Conservation (phyloP, 345 rosid species). For the Populus tremula region DNA sequence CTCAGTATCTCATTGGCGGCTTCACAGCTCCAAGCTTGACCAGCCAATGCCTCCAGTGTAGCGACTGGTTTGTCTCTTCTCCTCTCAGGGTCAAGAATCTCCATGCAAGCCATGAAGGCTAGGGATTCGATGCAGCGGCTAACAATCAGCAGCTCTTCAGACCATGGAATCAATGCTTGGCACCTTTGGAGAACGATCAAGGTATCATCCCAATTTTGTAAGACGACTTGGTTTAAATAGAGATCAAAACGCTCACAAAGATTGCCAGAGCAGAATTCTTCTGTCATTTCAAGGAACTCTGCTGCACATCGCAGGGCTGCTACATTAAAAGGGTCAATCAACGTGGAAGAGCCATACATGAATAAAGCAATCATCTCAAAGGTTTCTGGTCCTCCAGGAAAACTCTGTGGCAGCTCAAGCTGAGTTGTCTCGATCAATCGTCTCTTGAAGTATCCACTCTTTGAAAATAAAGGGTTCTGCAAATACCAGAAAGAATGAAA, state of each 20-base stretch:
- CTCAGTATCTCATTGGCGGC: constrained; percentile 38
- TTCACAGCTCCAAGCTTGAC: constrained; percentile 57
- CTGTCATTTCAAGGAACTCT: constrained; percentile 75
- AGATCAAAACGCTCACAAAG: constrained; percentile 70
- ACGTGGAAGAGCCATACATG: constrained; percentile 62
- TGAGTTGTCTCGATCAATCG: constrained; percentile 42
- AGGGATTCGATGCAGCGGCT: constrained; percentile 78
- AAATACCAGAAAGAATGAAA: constrained; percentile 15
- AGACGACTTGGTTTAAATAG: constrained; percentile 71
- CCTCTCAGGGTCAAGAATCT: constrained; percentile 84
- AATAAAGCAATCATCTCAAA: constrained; percentile 67
- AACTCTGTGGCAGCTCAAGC: constrained; percentile 51
- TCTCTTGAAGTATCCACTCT: constrained; percentile 67
- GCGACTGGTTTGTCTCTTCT: constrained; percentile 54
- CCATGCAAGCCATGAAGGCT: constrained; percentile 86
- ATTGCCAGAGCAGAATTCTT: constrained; percentile 50
- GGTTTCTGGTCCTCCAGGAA: constrained; percentile 78
- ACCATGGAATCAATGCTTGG: constrained; percentile 51
- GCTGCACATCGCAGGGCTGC: constrained; percentile 71
- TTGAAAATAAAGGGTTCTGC: constrained; percentile 59
- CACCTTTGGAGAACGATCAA: constrained; percentile 63
- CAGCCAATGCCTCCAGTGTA: constrained; percentile 44
- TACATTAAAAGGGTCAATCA: constrained; percentile 64
- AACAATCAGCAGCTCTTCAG: constrained; percentile 62
- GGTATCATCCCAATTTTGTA: constrained; percentile 79